phyloP scores from a whole-genome alignment of 768 basidiomycete genomes.

The Boletus rubroflammeus region DNA sequence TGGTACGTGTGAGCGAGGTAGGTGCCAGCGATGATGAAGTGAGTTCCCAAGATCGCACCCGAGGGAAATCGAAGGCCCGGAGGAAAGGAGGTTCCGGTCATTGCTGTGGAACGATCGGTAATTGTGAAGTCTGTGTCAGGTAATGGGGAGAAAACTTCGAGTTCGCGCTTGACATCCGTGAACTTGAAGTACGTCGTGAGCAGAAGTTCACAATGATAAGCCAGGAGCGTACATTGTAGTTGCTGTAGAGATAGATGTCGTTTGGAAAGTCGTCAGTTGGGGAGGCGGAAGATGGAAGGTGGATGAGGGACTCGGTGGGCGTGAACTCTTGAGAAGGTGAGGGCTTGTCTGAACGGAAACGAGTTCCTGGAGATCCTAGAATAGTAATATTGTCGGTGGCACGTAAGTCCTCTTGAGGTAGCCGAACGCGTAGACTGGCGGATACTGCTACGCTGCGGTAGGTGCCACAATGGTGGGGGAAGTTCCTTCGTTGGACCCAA shows the following conservation, averaged over 20 bases:
- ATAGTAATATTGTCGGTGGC: slow-evolving; percentile 38
- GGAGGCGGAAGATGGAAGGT: slow-evolving; percentile 72
- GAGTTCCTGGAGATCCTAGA: slow-evolving; percentile 53
- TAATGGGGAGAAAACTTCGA: slow-evolving; percentile 85
- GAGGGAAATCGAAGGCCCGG: slow-evolving; percentile 96
- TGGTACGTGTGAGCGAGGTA: slow-evolving; percentile 93
- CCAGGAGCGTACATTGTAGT: slow-evolving; percentile 75
- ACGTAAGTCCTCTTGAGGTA: slow-evolving; percentile 58
- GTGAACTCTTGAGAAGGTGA: slow-evolving; percentile 48
- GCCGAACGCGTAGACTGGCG: slow-evolving; percentile 60
- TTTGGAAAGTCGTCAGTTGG: slow-evolving; percentile 74
- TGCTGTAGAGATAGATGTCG: slow-evolving; percentile 90
- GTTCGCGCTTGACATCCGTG: slow-evolving; percentile 91
- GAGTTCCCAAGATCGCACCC: slow-evolving; percentile 84
- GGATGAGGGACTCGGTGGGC: slow-evolving; percentile 54
- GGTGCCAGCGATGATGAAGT: slow-evolving; percentile 92
- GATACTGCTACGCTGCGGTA: slow-evolving; percentile 92
- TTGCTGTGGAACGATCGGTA: slow-evolving; percentile 73
- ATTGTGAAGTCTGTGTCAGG: slow-evolving; percentile 74
- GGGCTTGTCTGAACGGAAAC: slow-evolving; percentile 51
- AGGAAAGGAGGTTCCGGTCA: slow-evolving; percentile 80
- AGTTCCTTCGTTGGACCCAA: slow-evolving; percentile 80
- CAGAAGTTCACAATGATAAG: background rate
- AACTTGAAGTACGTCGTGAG: slow-evolving; percentile 48
- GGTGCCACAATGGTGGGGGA: slow-evolving; percentile 92